A percentile compares a stretch with the other conserved stretches of the same genome.
Evolutionary conservation across 1,284 basidiomycete species (phyloP).

Genomic region (Heterobasidion parviporum): DNA sequence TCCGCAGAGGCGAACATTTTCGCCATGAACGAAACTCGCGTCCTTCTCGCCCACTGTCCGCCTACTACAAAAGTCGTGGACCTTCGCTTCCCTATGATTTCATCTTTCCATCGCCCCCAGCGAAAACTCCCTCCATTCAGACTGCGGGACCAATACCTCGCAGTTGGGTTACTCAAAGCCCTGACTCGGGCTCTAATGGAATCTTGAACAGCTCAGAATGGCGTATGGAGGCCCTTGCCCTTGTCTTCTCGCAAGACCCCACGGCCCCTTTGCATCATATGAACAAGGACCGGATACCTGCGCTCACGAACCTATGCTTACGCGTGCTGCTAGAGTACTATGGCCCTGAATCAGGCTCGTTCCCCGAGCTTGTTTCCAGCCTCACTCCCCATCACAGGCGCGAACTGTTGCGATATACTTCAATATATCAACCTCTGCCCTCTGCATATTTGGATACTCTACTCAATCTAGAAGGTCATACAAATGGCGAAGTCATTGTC

Average conservation of each 20-base stretch:
- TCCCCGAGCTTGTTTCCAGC: conserved; percentile 31
- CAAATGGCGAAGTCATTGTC: conserved; percentile 53
- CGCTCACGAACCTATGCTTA: conserved; percentile 33
- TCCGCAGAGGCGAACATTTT: conserved; percentile 50
- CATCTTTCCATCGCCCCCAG: conserved; percentile 5
- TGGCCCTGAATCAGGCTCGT: conserved; percentile 12
- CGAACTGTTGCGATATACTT: conserved; percentile 44
- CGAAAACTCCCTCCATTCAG: conserved; percentile 18
- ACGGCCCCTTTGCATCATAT: conserved; percentile 2
- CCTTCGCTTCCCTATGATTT: neutral
- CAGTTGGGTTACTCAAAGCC: conserved; percentile 15
- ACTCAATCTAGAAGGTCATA: conserved; percentile 38
- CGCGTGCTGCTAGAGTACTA: conserved; percentile 27
- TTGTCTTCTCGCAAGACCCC: conserved; percentile 33
- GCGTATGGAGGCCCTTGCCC: conserved; percentile 43
- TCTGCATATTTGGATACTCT: conserved; percentile 38
- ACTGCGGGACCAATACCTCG: conserved; percentile 14
- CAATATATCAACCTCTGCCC: conserved; percentile 46
- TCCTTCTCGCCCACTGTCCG: conserved; percentile 23
- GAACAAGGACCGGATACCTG: conserved; percentile 23
- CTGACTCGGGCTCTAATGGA: neutral
- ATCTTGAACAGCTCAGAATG: conserved; percentile 21
- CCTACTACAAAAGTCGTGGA: neutral
- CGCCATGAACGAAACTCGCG: conserved; percentile 50
- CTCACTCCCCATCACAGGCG: conserved; percentile 51